Evolutionary conservation across 345 rosid genomes (phyloP).

Genomic region (Pugionium cornutum): DNA sequence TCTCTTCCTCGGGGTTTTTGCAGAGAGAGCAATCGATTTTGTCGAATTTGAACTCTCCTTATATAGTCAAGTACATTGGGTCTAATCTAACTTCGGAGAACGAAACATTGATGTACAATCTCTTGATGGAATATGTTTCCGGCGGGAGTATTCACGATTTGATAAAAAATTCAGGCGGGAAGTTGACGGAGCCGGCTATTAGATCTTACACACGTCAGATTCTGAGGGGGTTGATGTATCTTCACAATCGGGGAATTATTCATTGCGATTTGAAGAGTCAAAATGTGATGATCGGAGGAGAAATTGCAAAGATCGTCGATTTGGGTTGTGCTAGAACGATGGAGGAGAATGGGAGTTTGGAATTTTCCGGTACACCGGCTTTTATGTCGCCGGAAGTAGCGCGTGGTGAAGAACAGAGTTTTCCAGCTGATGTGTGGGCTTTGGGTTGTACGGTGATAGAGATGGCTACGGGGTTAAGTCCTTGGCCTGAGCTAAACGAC

Average conservation of each 20-base stretch:
- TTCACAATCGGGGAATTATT: constrained; percentile 58
- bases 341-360: constrained; percentile 26
- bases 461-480: constrained; percentile 71
- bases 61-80: constrained; percentile 65
- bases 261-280: constrained; percentile 87
- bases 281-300: constrained; percentile 60
- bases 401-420: constrained; percentile 80
- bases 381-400: constrained; percentile 97
- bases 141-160: constrained; percentile 68
- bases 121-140: constrained; percentile 65
- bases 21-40: constrained; percentile 56
- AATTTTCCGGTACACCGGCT: constrained; percentile 81
- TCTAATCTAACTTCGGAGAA: constrained; percentile 44
- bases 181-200: constrained; percentile 53
- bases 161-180: constrained; percentile 59
- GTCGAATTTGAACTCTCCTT: constrained; percentile 62
- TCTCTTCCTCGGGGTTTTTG: constrained; percentile 52
- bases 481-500: constrained; percentile 69
- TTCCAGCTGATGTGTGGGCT: constrained; percentile 87
- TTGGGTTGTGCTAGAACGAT: constrained; percentile 70
- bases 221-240: constrained; percentile 56
- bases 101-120: constrained; percentile 46
- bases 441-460: constrained; percentile 75
- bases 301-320: constrained; percentile 64
- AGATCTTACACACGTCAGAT: constrained; percentile 49